Base-by-base conservation (phyloP, 805 yeast genomes). In the Osmozyma mogii region DNA sequence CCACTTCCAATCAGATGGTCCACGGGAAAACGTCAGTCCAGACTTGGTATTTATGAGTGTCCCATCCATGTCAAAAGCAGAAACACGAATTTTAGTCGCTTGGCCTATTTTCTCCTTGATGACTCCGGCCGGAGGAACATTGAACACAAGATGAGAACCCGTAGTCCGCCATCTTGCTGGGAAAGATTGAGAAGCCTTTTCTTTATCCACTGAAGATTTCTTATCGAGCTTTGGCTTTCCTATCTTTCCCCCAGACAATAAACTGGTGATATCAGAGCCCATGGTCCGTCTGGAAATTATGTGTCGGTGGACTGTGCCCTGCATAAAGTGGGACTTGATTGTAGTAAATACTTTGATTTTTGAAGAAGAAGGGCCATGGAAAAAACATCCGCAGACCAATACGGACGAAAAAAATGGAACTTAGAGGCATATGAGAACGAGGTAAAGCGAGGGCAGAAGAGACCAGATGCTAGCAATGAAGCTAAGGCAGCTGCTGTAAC, bases 61-160 rank as follows among this genome's bases (percentile, higher is more conserved):
- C 6, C 74, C 79, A 58, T 89, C 98, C 29, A 89, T 60, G 52
- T 89, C 97, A 53, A 88, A 89, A 0, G 82, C 81, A 2, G 84
- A 84, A 1, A 81, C 44, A 24, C 62, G 64, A 3, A 58, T 21
- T 17, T 8, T 28, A 6, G 4, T 22, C 4, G 18, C 29, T 3
- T 24, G 22, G 2, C 9, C 13, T 5, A 18, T 4, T 5, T 9
- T 11, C 6, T 24, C 28, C 15, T 9, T 31, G 15, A 14, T 6
- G 18, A 22, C 18, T 34, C 36, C 9, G 5, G 30, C 17, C 19
- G 29, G 36, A 6, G 77, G 77, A 0, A 49, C 38, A 22, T 60
- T 52, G 15, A 61, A 56, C n/a, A 72, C 60, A 27, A 71, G 37
- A 36, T 69, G 65, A 1, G 72, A 67, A 1, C 67, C 58, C 2